Evolutionary conservation across 2,329 filamentous ascomycete genomes (phyloP).

Genomic region (Fusarium nodosum): DNA sequence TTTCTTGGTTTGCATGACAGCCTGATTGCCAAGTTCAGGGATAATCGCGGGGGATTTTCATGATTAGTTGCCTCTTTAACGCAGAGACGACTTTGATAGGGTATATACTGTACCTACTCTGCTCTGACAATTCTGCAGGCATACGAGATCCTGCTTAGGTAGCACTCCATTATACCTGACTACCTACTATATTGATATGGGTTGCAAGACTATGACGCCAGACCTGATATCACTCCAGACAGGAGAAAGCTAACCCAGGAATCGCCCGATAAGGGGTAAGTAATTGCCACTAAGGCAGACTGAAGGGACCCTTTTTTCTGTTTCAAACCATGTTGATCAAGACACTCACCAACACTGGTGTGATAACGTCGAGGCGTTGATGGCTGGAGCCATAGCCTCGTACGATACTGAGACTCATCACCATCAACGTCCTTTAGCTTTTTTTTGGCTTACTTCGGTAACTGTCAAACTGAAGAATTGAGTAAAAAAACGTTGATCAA

Average conservation of each 20-base stretch:
- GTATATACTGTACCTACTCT: neutral
- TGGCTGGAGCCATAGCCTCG: neutral
- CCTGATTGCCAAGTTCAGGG: neutral
- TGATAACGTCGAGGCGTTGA: neutral
- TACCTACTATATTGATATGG: too few species aligned
- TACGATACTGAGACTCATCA: conserved; percentile 11
- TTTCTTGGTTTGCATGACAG: neutral
- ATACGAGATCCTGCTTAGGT: neutral
- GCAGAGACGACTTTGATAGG: neutral
- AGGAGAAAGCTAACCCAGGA: neutral
- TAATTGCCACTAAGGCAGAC: neutral
- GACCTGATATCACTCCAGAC: neutral
- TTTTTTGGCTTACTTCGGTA: conserved; percentile 6
- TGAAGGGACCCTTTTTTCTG: neutral
- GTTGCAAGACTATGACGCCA: neutral
- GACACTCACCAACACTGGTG: neutral
- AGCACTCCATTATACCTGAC: neutral
- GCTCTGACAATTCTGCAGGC: neutral
- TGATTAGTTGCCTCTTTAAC: neutral
- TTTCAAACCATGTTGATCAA: neutral
- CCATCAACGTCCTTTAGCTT: conserved; percentile 8
- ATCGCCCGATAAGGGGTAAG: neutral
- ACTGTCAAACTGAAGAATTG: neutral
- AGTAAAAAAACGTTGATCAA: conserved; percentile 14
- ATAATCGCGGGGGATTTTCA: neutral